Evolutionary conservation across 192 early-diverging fungal species (phyloP).

Genomic region (Mortierella antarctica): DNA sequence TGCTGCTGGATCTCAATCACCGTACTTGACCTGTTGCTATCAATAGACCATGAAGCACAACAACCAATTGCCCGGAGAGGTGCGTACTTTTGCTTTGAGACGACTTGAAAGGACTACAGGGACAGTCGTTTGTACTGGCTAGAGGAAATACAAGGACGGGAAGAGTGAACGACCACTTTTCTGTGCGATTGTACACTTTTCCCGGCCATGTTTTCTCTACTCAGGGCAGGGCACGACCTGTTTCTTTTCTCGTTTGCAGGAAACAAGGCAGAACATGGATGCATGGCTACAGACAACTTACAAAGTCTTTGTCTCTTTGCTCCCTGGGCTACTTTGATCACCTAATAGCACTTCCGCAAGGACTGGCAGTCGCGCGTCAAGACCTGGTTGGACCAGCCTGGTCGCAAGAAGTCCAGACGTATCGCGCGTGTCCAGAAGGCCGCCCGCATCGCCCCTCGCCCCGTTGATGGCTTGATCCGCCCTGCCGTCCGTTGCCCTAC

Average conservation of each 20-base stretch:
- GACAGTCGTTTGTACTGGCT: too few relatives aligned
- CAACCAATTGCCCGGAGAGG: constrained; percentile 57
- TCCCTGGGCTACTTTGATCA: not conserved
- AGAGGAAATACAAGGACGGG: too few relatives aligned
- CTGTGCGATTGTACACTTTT: too few relatives aligned
- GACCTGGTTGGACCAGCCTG: constrained; percentile 99
- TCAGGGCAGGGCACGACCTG: too few relatives aligned
- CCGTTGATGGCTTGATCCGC: constrained; percentile 95
- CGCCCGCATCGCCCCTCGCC: constrained; percentile 94
- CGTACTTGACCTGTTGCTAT: too few relatives aligned
- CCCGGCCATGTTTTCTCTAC: too few relatives aligned
- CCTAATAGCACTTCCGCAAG: constrained; percentile 90
- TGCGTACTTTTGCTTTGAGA: constrained; percentile 18
- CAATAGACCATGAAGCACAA: constrained; percentile 57
- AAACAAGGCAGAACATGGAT: not conserved
- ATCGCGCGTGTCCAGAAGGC: constrained; percentile 93
- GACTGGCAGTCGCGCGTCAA: constrained; percentile 96
- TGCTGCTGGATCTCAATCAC: too few relatives aligned
- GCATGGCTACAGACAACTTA: not conserved
- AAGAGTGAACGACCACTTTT: not conserved
- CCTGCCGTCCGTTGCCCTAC: constrained; percentile 97
- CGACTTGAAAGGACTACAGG: too few relatives aligned
- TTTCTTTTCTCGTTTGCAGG: too few relatives aligned
- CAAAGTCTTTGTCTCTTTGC: not conserved
- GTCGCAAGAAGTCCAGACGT: constrained; percentile 92